These are phyloP conservation scores for Meira nashicola DNA, from an alignment of 1,284 basidiomycete genomes.

Conservation along the genomic window DNA sequence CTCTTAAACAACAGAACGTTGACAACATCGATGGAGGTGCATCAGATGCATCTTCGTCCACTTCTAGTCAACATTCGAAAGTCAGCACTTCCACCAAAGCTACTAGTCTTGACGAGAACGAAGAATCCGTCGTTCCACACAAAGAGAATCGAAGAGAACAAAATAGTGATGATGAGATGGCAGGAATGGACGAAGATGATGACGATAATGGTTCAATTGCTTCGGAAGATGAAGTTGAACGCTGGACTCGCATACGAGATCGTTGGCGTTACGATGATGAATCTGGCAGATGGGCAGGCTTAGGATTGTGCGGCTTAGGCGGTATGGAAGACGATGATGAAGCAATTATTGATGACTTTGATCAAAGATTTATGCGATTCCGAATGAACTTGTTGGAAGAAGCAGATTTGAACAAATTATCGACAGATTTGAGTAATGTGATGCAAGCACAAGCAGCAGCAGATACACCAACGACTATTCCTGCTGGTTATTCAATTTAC, in stretches of 20 bases:
- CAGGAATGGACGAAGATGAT: conserved; percentile 8
- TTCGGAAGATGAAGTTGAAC: conserved; percentile 19
- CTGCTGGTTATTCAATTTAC: conserved; percentile 17
- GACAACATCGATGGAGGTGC: conserved; percentile 18
- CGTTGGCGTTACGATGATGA: conserved; percentile 52
- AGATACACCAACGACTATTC: conserved; percentile 27
- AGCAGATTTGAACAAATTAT: conserved; percentile 45
- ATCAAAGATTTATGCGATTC: conserved; percentile 51
- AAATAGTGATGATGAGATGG: conserved; percentile 21
- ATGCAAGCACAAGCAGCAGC: conserved; percentile 47
- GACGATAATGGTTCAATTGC: conserved; percentile 13
- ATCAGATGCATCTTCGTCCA: conserved; percentile 42
- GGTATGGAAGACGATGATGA: conserved; percentile 53
- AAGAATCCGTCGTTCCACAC: conserved; percentile 8
- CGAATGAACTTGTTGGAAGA: conserved; percentile 50
- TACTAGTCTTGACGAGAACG: conserved; percentile 12
- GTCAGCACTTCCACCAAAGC: conserved; percentile 6
- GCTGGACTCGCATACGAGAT: conserved; percentile 31
- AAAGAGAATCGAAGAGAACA: neutral
- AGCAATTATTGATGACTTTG: conserved; percentile 50
- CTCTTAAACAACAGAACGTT: neutral
- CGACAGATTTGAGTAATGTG: conserved; percentile 48
- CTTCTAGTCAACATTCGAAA: conserved; percentile 34
- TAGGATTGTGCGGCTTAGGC: conserved; percentile 46
- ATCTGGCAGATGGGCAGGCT: conserved; percentile 44